Percentiles rank a stretch among this genome's conserved stretches.
phyloP scores from a whole-genome alignment of 768 basidiomycete species.

The Chalciporus piperatus region DNA sequence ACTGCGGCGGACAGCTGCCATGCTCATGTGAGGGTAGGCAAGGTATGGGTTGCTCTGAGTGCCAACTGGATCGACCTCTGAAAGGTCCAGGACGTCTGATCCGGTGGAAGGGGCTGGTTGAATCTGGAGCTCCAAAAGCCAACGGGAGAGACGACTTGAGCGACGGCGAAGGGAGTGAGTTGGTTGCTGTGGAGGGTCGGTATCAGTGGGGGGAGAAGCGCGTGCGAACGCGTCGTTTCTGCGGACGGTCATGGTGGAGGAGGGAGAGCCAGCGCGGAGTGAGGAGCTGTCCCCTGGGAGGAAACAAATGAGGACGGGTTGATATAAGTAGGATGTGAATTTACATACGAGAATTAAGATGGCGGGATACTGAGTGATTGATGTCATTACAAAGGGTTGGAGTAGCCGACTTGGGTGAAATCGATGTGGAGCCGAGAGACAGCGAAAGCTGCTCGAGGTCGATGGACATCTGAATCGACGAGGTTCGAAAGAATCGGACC shows the following conservation, averaged over 20 bases:
- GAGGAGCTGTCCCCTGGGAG: slow-evolving; percentile 15
- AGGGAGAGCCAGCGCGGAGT: slow-evolving; percentile 23
- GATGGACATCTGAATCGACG: slow-evolving; percentile 22
- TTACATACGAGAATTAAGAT: slow-evolving; percentile 19
- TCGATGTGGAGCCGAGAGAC: slow-evolving; percentile 17
- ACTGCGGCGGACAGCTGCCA: slow-evolving; percentile 26
- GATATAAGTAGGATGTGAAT: slow-evolving; percentile 12
- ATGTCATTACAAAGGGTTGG: slow-evolving; percentile 20
- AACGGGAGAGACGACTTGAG: slow-evolving; percentile 41
- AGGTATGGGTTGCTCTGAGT: slow-evolving; percentile 39
- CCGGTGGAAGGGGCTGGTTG: slow-evolving; percentile 15
- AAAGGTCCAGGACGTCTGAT: slow-evolving; percentile 15
- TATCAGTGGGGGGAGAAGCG: slow-evolving; percentile 8
- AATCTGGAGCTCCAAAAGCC: slow-evolving; percentile 42
- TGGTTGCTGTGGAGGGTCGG: slow-evolving; percentile 6
- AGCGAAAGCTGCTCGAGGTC: slow-evolving; percentile 16
- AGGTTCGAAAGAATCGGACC: neutral
- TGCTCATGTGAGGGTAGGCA: slow-evolving; percentile 37
- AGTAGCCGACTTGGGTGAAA: slow-evolving; percentile 14
- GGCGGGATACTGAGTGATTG: neutral
- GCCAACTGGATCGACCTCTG: slow-evolving; percentile 24
- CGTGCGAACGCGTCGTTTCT: slow-evolving; percentile 25
- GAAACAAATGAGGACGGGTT: slow-evolving; percentile 36
- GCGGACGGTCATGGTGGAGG: slow-evolving; percentile 30
- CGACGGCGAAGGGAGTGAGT: slow-evolving; percentile 29